Percentiles rank a stretch among this genome's conserved stretches.
Evolutionary conservation across 2,329 filamentous ascomycete genomes (phyloP).

Genomic region (Pseudopithomyces chartarum): DNA sequence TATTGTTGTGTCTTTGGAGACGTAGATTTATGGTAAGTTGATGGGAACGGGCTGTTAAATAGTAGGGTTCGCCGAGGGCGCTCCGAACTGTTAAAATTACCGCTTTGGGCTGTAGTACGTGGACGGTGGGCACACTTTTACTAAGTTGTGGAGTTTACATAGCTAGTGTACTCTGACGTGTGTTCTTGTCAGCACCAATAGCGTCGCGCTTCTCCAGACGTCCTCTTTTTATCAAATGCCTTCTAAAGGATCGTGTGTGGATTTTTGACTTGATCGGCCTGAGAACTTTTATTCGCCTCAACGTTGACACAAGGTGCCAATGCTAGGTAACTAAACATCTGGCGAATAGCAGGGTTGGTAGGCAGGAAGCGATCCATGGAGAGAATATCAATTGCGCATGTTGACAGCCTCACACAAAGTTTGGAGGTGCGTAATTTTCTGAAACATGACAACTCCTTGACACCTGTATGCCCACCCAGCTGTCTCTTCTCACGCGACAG

Average conservation of each 20-base stretch:
- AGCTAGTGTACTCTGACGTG: too few relatives aligned
- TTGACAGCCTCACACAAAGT: background rate
- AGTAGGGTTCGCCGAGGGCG: background rate
- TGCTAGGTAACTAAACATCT: too few relatives aligned
- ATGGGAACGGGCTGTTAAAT: background rate
- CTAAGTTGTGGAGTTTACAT: background rate
- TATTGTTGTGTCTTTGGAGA: background rate
- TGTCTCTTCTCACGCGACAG: background rate
- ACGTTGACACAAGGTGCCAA: too few relatives aligned
- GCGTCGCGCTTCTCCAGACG: too few relatives aligned
- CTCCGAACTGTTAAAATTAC: slow-evolving; percentile 4
- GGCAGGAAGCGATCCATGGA: too few relatives aligned
- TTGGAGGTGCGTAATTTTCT: background rate
- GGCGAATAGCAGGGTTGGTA: too few relatives aligned
- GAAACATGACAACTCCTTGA: slow-evolving; percentile 2
- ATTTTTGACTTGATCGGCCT: too few relatives aligned
- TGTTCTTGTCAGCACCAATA: background rate
- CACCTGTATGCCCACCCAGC: background rate
- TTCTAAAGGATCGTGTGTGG: too few relatives aligned
- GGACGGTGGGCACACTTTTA: too few relatives aligned
- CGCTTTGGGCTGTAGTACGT: background rate
- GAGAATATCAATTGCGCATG: too few relatives aligned
- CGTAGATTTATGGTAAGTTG: background rate
- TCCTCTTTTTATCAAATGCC: too few relatives aligned
- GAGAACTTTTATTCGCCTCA: too few relatives aligned